Conservation (phyloP, 2,329 filamentous ascomycete species). For the Trichoderma sp. region DNA sequence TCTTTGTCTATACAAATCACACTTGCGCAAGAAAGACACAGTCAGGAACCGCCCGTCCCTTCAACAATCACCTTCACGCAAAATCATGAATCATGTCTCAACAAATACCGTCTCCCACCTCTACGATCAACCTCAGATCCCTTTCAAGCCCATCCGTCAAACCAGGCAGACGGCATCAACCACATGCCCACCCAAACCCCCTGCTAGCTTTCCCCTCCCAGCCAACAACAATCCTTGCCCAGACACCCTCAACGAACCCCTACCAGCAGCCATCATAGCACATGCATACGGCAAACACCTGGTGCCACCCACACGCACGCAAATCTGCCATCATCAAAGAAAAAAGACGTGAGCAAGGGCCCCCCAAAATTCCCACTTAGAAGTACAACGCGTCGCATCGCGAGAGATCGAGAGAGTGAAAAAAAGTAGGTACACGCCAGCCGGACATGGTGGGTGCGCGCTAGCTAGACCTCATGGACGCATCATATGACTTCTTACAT, state of each 20-base stretch:
- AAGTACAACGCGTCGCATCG: background rate
- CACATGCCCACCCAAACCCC: constrained; percentile 10
- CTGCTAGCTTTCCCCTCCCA: background rate
- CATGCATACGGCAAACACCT: constrained; percentile 5
- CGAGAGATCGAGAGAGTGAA: background rate
- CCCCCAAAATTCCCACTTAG: background rate
- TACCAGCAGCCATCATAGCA: background rate
- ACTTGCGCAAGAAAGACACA: background rate
- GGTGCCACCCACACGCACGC: background rate
- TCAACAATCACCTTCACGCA: background rate
- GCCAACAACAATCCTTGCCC: constrained; percentile 6
- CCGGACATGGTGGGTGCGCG: constrained; percentile 17
- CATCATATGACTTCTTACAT: constrained; percentile 24
- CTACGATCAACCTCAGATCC: background rate
- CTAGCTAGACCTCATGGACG: constrained; percentile 21
- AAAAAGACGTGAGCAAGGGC: background rate
- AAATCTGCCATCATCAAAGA: background rate
- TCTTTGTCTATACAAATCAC: background rate
- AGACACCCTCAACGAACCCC: background rate
- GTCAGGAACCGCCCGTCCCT: background rate
- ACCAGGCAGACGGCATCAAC: constrained; percentile 1
- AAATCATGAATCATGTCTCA: background rate
- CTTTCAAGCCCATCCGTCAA: background rate
- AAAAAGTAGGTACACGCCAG: background rate
- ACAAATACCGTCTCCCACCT: background rate